Conservation (phyloP, 2,329 filamentous ascomycete genomes). For the Ceratocystis papillata region DNA sequence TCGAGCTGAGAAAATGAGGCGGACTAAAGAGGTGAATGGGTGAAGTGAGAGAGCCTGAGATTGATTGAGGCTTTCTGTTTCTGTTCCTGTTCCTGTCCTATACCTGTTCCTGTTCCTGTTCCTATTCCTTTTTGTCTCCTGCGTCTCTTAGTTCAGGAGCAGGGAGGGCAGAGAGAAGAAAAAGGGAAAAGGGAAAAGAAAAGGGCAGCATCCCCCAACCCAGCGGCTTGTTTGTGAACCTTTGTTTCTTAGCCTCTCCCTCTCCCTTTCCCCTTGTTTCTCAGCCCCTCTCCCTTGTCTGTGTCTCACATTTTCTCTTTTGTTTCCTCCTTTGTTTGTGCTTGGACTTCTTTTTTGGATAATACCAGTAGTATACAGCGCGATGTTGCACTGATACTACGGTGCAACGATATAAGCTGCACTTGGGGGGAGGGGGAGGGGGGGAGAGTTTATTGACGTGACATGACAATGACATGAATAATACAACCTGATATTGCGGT, state of each 20-base stretch:
- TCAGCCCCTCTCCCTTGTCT: not conserved
- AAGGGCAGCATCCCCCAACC: too few species aligned
- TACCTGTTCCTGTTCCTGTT: too few species aligned
- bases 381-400: conserved; percentile 1
- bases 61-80: not conserved
- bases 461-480: conserved; percentile 11
- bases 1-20: conserved; percentile 1
- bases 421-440: not conserved
- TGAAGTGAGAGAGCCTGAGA: not conserved
- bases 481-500: conserved; percentile 2
- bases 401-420: not conserved
- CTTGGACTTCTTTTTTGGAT: not conserved
- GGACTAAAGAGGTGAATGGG: not conserved
- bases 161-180: too few species aligned
- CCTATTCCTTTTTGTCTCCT: too few species aligned
- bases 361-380: not conserved
- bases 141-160: too few species aligned
- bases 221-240: not conserved
- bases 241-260: conserved; percentile 5
- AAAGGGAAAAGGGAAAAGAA: not conserved
- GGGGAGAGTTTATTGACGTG: not conserved
- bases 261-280: not conserved
- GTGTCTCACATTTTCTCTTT: not conserved
- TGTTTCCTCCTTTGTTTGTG: conserved; percentile 9
- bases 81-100: too few species aligned